Evolutionary conservation across 805 yeast genomes (phyloP), one percentile per base, ranked within the genome.

Genomic region (Metschnikowia matae): DNA sequence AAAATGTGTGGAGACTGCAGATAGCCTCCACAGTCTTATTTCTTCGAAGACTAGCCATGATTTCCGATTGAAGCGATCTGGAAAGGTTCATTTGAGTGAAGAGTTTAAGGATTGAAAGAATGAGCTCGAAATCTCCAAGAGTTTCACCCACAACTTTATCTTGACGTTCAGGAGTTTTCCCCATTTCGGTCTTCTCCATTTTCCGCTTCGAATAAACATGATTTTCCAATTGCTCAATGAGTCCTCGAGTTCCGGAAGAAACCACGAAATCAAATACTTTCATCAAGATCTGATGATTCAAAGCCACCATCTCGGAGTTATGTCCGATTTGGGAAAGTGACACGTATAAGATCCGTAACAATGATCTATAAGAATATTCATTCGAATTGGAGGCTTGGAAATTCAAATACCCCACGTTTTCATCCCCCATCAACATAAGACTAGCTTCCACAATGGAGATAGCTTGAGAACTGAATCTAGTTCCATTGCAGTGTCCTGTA

Each of bases 191-290:
- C 29, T 26, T 8, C 11, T 8, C 29, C 11, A 11, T 66, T 50
- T 68, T 63, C 17, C 63, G 61, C 41, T 77, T 60, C 40, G 75
- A 63, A 58, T 76, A 70, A 4, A 82, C 79, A 40, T 79, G 82
- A 40, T 81, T 74, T 55, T 84, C 86, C 17, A 85, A 73, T 26
- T 82, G 78, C 7, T 79, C 74, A 49, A 85, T 73, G 26, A 87
- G 65, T 2, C 79, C 70, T 37, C 78, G 78, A n/a, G 85, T 75
- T 0, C 94, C 89, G 55, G 77, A 80, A 6, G 88, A 80, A 29
- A 87, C 76, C 11, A 87, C 79, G 38, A 78, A 65, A 45, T 81
- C 85, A 60, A 88, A 83, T 37, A 84, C 76, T 52, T 71, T 84
- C 43, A 75, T 60, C 51, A 87, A 68, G 2, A 80, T 71, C 47